Evolutionary conservation across 805 yeast species (phyloP).

Genomic region (Saccharomycopsis lassenensis): DNA sequence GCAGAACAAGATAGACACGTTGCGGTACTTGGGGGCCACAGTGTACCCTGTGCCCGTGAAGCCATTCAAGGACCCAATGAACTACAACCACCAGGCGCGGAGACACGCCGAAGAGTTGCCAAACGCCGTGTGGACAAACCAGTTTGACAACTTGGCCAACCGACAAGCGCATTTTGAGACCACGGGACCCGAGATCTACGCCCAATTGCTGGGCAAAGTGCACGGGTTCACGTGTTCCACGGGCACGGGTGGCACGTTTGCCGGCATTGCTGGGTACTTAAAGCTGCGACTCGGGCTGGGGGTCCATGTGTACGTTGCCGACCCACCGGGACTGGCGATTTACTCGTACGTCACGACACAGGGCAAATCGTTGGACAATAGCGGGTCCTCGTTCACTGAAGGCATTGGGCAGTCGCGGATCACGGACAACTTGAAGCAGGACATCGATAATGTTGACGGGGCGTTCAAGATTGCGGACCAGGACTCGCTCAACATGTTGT

Average conservation of each 20-base stretch:
- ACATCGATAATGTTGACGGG: constrained; percentile 64
- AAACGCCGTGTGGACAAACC: constrained; percentile 90
- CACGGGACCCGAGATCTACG: constrained; percentile 91
- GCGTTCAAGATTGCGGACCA: constrained; percentile 72
- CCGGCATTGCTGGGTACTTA: constrained; percentile 73
- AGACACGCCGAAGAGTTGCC: constrained; percentile 67
- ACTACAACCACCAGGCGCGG: constrained; percentile 79
- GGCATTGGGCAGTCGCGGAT: constrained; percentile 96
- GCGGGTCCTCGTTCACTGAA: constrained; percentile 85
- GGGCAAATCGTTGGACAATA: constrained; percentile 56
- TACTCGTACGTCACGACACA: constrained; percentile 66
- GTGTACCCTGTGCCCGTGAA: constrained; percentile 85
- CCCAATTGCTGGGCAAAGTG: constrained; percentile 65
- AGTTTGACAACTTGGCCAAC: constrained; percentile 81
- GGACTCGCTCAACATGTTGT: constrained; percentile 74
- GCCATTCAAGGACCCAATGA: constrained; percentile 69
- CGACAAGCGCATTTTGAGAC: constrained; percentile 81
- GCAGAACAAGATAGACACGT: constrained; percentile 63
- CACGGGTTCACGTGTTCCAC: constrained; percentile 85
- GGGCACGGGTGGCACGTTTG: constrained; percentile 89
- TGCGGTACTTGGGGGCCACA: constrained; percentile 71
- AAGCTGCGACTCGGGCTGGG: constrained; percentile 55
- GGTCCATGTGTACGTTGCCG: constrained; percentile 65
- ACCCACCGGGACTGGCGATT: constrained; percentile 87
- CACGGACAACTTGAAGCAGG: constrained; percentile 70